Base-by-base conservation (phyloP, 2,329 filamentous ascomycete genomes). In the Neofusicoccum laricinum region DNA sequence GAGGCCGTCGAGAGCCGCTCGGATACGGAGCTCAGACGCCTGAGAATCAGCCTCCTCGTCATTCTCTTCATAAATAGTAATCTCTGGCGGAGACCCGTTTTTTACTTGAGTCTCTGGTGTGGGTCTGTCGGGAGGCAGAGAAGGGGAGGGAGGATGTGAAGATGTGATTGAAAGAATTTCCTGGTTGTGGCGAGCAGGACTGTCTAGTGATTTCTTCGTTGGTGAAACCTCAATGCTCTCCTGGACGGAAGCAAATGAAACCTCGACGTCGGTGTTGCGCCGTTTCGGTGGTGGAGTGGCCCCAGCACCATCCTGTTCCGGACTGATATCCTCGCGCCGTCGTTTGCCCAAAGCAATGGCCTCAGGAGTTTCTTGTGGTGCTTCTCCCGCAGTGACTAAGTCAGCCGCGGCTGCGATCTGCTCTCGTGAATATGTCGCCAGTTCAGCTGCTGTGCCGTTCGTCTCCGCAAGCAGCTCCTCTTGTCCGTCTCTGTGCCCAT, bases 181-280 rank as follows among this genome's bases (percentile, higher is more conserved):
- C 10, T 50, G 19, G n/a, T 7, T 6, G 5, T 8, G 17, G 4
- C 14, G 51, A 21, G 51, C 36, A 3, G 53, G 51, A 4, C 61
- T 53, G 21, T 41, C 7, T 8, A 43, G 48, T 6, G 19, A 51
- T 11, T 38, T 63, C 32, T 46, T 63, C 4, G 38, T 38, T 1
- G 61, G 50, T 14, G 61, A 57, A 12, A 40, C 17, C 30, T 64
- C 61, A 11, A 64, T 48, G 32, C 61, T 64, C 17, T 57, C 61
- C 15, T 64, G 61, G 6, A 41, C 14, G 10, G 32, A 38, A 8
- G 3, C 14, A 17, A 43, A 41, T 2, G 49, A 45, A 34, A 8
- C 34, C 10, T 46, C 32, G 5, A 8, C 14, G 14, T 17, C 15
- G 11, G 12, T 30, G 6, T 41, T 38, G 17, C 14, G 49, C 5